Evolutionary conservation across 768 basidiomycete species (phyloP), one percentile per base, ranked within the genome.

Genomic region (Xerocomellus amylosporus): DNA sequence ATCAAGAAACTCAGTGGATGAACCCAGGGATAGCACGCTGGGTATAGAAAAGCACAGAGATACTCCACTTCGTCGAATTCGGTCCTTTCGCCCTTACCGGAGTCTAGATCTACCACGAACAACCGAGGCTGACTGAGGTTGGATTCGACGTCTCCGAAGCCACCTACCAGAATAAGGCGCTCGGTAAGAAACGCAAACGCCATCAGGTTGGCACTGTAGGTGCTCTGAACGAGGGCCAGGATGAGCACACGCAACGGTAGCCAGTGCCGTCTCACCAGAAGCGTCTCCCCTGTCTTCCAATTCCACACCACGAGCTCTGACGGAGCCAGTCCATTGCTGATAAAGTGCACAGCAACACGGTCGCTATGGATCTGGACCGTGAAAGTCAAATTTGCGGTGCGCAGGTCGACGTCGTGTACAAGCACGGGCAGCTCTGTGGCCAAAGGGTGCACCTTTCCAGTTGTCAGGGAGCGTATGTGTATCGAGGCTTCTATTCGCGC

Each of bases 301-400:
- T 88, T 78, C 85, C 84, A 88, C 20, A 85, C 70, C 22, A 78
- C 69, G 13, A 87, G 64, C 58, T 83, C 79, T 30, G 75, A 78
- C 43, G 72, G 72, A 33, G 64, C 63, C 8, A 51, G 54, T 37
- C 69, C 72, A 9, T 54, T 53, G 52, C 68, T 68, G 47, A 72
- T 57, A 49, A 81, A 80, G 7, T 82, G 71, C 38, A 87, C 66
- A 12, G 76, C 82, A 17, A 88, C 57, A 30, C 74, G 72, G 30
- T 84, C 76, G 8, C 75, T 76, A 44, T 78, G 79, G 14, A 85
- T 71, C 64, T 86, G 85, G n/a, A 88, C 74, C 36, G 72, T 68
- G 58, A 76, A 82, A 26, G 76, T 72, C 34, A 72, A 47, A 13
- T 54, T 59, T 4, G 50, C 33, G 34, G 67, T 53, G 40, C 40